Evolutionary conservation across 129 eudicot species (phyloP).

Genomic region (Deinandra increscens): DNA sequence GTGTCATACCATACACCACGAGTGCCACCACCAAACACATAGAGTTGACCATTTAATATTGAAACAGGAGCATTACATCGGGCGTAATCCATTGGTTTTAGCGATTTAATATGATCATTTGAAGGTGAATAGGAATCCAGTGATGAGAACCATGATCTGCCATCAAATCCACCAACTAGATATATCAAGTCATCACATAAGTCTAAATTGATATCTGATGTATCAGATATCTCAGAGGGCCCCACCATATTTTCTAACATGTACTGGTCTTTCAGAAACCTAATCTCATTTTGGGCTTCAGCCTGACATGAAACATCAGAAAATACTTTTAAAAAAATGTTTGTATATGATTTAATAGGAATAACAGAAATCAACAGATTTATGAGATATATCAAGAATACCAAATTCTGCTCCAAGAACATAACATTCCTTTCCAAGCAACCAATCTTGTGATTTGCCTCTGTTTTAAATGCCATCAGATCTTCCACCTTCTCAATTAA

Average conservation of each 20-base stretch:
- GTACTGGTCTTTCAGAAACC: constrained; percentile 35
- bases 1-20: constrained; percentile 61
- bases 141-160: constrained; percentile 52
- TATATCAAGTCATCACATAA: constrained; percentile 38
- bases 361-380: constrained; percentile 6
- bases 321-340: not conserved
- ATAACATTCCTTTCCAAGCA: constrained; percentile 27
- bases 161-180: constrained; percentile 78
- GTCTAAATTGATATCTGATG: constrained; percentile 34
- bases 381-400: constrained; percentile 25
- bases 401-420: constrained; percentile 54
- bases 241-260: constrained; percentile 24
- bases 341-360: not conserved
- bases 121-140: constrained; percentile 58
- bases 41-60: constrained; percentile 50
- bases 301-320: constrained; percentile 37
- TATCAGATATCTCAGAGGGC: constrained; percentile 21
- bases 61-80: constrained; percentile 66
- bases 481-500: constrained; percentile 52
- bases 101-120: constrained; percentile 41
- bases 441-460: constrained; percentile 44
- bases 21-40: constrained; percentile 76
- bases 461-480: constrained; percentile 49
- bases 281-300: constrained; percentile 52
- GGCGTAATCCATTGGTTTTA: constrained; percentile 47